Base-by-base conservation (phyloP, 495 filamentous ascomycete genomes). In the Aspergillus affinis region DNA sequence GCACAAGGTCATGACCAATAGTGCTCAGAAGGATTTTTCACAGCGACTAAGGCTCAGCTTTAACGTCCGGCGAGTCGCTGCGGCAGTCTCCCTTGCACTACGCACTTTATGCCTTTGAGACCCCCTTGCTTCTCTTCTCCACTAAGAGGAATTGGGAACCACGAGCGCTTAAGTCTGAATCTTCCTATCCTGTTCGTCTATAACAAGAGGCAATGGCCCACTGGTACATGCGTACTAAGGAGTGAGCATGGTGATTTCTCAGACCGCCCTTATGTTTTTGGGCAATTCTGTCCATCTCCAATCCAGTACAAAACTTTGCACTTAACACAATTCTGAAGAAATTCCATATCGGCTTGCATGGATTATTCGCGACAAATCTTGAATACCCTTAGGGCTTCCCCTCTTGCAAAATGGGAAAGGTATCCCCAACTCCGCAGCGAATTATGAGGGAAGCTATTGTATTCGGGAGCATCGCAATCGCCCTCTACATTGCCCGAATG, bases 401-500 rank as follows among this genome's bases (percentile, higher is more conserved):
- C 2, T 15, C 5, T 15, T 15, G 21, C 61, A 66, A 57, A 41
- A 76, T 76, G 73, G 72, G 73, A 41, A 64, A 72, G n/a, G 62
- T 53, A 17, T 76, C 73, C 6, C 73, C 72, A 20, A 67, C 66
- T 56, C 74, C 74, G 9, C 64, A 59, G 6, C 65, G 70, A 65
- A 69, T 76, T 9, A 51, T 75, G 7, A 63, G 61, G 5, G 74
- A 76, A 52, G 67, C 69, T 23, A 30, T 70, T 2, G 62, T 74
- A 6, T 76, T 75, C 51, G 73, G 74, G 72, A 65, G 65, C 21
- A 72, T 76, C 45, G 72, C 54, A 1, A 44, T 74, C 13, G 60
- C 73, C 10, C 54, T 75, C 17, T 76, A 69, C 51, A 58, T 69
- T 48, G 67, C 70, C 17, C 56, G 73, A 58, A 71, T 76, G 73